Conservation (phyloP, 2,329 filamentous ascomycete species). For the Cordyceps cateniannulata region DNA sequence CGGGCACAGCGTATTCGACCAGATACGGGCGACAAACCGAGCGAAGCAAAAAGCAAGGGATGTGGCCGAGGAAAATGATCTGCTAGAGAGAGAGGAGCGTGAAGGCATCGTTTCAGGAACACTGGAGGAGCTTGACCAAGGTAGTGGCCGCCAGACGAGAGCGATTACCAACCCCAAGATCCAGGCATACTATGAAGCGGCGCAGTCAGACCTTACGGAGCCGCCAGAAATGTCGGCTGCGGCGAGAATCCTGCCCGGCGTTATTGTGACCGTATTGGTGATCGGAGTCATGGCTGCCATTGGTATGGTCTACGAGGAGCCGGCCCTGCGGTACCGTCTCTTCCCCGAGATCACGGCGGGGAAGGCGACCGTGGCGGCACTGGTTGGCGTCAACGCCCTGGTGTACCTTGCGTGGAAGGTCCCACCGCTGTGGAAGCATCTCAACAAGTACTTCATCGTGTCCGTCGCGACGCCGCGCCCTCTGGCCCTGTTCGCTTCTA, state of each 20-base stretch:
- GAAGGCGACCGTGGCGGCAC: conserved; percentile 54
- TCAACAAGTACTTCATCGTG: conserved; percentile 64
- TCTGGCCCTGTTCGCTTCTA: conserved; percentile 53
- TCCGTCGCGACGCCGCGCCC: conserved; percentile 59
- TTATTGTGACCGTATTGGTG: conserved; percentile 37
- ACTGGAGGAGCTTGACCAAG: conserved; percentile 27
- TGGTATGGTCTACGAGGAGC: conserved; percentile 47
- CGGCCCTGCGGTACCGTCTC: conserved; percentile 44
- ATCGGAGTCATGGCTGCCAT: conserved; percentile 37
- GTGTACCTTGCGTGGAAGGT: conserved; percentile 55
- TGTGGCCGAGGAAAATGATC: not conserved
- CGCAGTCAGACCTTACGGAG: conserved; percentile 41
- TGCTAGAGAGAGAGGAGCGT: conserved; percentile 30
- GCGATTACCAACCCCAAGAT: conserved; percentile 33
- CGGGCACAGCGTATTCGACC: conserved; percentile 50
- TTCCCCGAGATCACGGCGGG: conserved; percentile 56
- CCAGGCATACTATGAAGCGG: conserved; percentile 35
- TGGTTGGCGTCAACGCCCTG: conserved; percentile 54
- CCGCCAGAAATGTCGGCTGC: conserved; percentile 29
- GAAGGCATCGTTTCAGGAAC: conserved; percentile 31
- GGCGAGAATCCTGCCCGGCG: conserved; percentile 48
- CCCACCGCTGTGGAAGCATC: conserved; percentile 56
- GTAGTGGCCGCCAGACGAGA: conserved; percentile 26
- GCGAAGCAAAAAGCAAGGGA: conserved; percentile 30
- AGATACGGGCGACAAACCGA: conserved; percentile 47